Percentiles rank a stretch among this genome's conserved stretches.
Evolutionary conservation across 805 yeast genomes (phyloP).

Genomic region (Dipodascus geniculatus): DNA sequence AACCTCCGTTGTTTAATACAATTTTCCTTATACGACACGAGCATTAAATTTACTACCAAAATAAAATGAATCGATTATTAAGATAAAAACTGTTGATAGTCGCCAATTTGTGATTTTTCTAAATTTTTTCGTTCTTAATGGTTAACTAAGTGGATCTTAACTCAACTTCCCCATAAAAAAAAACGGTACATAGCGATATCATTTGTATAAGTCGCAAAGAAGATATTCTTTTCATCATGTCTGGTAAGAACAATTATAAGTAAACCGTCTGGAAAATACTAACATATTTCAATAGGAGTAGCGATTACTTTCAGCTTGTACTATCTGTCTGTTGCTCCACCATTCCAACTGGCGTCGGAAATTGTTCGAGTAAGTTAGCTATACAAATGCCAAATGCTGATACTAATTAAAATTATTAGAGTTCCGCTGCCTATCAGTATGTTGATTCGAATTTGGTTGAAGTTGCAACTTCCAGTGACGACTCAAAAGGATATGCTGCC

Average conservation of each 20-base stretch:
- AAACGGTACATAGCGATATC: too few relatives aligned
- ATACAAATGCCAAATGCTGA: neutral
- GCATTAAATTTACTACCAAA: neutral
- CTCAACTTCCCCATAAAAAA: too few relatives aligned
- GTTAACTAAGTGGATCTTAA: too few relatives aligned
- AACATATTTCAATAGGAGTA: too few relatives aligned
- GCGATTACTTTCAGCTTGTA: neutral
- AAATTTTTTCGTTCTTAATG: neutral
- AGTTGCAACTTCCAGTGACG: neutral
- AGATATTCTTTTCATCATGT: too few relatives aligned
- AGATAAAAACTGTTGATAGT: neutral
- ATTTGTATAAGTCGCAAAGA: too few relatives aligned
- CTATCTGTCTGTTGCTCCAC: neutral
- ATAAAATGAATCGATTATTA: neutral
- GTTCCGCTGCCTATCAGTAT: neutral
- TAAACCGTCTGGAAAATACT: too few relatives aligned
- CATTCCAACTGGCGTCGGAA: neutral
- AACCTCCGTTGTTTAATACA: neutral
- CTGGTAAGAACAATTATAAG: too few relatives aligned
- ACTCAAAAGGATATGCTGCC: neutral
- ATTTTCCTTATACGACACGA: neutral
- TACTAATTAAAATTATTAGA: neutral
- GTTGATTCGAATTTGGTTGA: neutral
- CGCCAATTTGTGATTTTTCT: too few relatives aligned
- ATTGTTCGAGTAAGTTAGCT: constrained; percentile 1